Evolutionary conservation across 805 yeast genomes (phyloP), one percentile per base, ranked within the genome.

Genomic region (Candida montana): DNA sequence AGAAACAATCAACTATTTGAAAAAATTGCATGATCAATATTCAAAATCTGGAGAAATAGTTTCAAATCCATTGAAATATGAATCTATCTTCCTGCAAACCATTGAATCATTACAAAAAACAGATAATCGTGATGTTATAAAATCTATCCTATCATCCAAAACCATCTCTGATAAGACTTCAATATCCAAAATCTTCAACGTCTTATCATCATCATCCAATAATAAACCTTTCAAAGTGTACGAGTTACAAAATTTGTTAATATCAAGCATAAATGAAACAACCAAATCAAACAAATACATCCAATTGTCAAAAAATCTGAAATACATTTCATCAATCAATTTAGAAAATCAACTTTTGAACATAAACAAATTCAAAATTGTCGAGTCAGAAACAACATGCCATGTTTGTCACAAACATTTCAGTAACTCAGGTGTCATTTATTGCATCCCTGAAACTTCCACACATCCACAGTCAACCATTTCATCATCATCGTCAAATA

Each of bases 1-100:
- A 17, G 63, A 67, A n/a, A 84, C 95, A 0, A 71, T 82, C 45
- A 55, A 62, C 3, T 84, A 84, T 52, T 81, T 93, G 47, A 59
- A 72, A 1, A 64, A 64, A 4, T 62, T 84, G 0, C 74, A 71
- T 46, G 43, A 62, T 2, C 43, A 5, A 4, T 26, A 34, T 12
- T 16, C n/a, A 51, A 3, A 67, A 72, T 35, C 18, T 6, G 31
- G 18, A 29, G 15, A 7, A n/a, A 23, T 31, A 5, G 9, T 26
- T 8, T 9, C n/a, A 20, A 10, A 8, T 18, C 15, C 20, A 24
- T 24, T 12, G 5, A 34, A 34, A 17, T 34, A 24, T 16, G 31
- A 34, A 34, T 16, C 20, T 7, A 8, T 34, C 11, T 34, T 34
- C 24, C 16, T 34, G 16, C 8, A 34, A 15, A 17, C 29, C 7